Conservation (phyloP, 495 filamentous ascomycete species). For the Clavariopsis aquatica region DNA sequence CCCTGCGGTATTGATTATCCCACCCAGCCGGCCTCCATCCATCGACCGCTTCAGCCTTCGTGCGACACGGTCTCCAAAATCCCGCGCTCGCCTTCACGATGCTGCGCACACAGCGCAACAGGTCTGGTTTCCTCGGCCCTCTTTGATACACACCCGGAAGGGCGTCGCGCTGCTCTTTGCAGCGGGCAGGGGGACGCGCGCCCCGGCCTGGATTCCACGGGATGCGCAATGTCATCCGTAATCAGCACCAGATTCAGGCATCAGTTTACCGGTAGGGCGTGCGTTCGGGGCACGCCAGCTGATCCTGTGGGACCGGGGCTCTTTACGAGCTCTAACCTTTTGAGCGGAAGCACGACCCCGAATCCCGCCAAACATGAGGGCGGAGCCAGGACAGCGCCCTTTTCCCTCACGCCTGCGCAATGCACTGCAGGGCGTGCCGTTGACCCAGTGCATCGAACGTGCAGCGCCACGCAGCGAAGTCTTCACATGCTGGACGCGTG, state of each 20-base stretch:
- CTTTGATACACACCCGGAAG: too few relatives aligned
- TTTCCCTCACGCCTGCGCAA: neutral
- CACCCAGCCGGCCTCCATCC: neutral
- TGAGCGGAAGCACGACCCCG: constrained; percentile 9
- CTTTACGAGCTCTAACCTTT: constrained; percentile 15
- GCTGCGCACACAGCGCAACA: neutral
- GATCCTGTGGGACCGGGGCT: constrained; percentile 1
- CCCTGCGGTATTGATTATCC: neutral
- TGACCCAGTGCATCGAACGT: neutral
- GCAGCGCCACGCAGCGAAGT: neutral
- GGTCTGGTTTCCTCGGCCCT: neutral
- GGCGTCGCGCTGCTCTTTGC: too few relatives aligned
- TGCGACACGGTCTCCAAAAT: constrained; percentile 10
- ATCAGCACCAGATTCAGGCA: constrained; percentile 9
- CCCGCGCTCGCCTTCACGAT: neutral
- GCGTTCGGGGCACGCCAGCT: constrained; percentile 11
- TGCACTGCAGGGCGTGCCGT: neutral
- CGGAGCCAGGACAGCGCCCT: constrained; percentile 10
- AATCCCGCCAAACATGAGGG: constrained; percentile 4
- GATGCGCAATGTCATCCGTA: constrained; percentile 6
- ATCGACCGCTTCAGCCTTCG: neutral
- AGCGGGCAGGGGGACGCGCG: too few relatives aligned
- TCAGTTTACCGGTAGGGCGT: constrained; percentile 11
- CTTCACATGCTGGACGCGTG: too few relatives aligned
- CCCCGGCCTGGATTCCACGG: too few relatives aligned